phyloP scores from a whole-genome alignment of 768 basidiomycete species.

The Paxillus rubicundulus region DNA sequence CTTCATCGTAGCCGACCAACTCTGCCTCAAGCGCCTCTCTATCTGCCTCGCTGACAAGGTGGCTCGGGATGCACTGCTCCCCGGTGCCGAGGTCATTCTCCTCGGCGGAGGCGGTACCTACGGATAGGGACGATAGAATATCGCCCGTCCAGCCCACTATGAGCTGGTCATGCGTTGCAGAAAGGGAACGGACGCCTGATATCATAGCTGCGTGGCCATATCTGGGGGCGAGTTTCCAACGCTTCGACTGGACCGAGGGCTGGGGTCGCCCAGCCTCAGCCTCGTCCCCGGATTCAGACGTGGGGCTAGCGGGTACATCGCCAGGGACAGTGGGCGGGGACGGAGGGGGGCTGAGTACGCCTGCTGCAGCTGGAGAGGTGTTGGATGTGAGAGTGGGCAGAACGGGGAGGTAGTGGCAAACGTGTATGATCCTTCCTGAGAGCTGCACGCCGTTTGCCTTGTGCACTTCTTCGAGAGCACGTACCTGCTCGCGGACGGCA shows the following conservation, averaged over 20 bases:
- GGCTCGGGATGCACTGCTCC: conserved; percentile 44
- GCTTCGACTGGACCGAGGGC: conserved; percentile 20
- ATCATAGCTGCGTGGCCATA: conserved; percentile 96
- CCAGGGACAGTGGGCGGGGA: conserved; percentile 64
- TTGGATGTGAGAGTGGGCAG: conserved; percentile 55
- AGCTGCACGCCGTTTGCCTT: conserved; percentile 66
- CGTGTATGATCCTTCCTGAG: conserved; percentile 87
- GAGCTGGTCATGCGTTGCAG: conserved; percentile 83
- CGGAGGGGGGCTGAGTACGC: conserved; percentile 70
- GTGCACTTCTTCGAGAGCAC: conserved; percentile 69
- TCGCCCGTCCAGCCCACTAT: conserved; percentile 96
- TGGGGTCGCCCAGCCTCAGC: background rate
- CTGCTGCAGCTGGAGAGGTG: conserved; percentile 33
- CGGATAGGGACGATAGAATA: conserved; percentile 50
- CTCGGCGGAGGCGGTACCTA: conserved; percentile 28
- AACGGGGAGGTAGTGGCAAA: conserved; percentile 88
- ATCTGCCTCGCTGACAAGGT: conserved; percentile 58
- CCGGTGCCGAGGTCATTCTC: conserved; percentile 8
- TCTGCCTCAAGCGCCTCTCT: conserved; percentile 63
- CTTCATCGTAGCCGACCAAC: conserved; percentile 51
- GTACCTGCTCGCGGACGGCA: conserved; percentile 72
- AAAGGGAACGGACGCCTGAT: conserved; percentile 83
- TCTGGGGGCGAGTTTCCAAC: conserved; percentile 76
- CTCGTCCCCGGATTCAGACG: conserved; percentile 8
- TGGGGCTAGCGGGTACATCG: conserved; percentile 44